Base-by-base conservation (phyloP, 129 eudicot genomes). In the Solidago caesia region DNA sequence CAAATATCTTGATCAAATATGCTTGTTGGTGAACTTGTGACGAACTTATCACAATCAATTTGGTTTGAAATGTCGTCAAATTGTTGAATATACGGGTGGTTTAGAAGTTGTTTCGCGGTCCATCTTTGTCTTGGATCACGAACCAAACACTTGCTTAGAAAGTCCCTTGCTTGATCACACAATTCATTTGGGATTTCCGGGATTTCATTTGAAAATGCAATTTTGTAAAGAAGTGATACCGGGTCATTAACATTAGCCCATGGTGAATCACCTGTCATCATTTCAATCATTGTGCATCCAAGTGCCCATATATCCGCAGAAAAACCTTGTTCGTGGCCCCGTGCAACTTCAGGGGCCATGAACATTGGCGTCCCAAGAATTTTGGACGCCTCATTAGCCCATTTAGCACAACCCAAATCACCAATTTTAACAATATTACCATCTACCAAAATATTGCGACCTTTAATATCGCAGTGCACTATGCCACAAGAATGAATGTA, bases 391-490 rank as follows among this genome's bases (percentile, higher is more conserved):
- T 67, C 33, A 56, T 67, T 25, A 1, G 8, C 75, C 87, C 89
- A 61, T 76, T 82, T 87, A 8, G 97, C 91, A 26, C 96, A 92
- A 16, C 97, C 97, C 4, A 92, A 85, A 72, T 92, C 97, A 0
- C 93, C 91, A 8, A 92, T 83, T 64, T 92, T 89, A 1, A 78
- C 90, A 5, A 87, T 84, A 5, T 3, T 58, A 53, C 75, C 74
- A 4, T 80, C 64, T 7, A 92, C 26, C 39, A 92, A 70, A 57
- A 92, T 52, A 75, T 92, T 92, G 3, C 81, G 62, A 5, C 89
- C 83, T 77, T 92, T 92, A 7, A 92, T 84, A 57, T 92, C 97
- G 13, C 96, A 87, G 84, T 92, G 97, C 82, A 87, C 93, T 16
- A 92, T 63, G 0, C 89, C 89, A 55, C 45, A 82, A 2, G 93